Evolutionary conservation across 2,329 filamentous ascomycete genomes (phyloP).

Genomic region (Ophiostoma novo-ulmi): DNA sequence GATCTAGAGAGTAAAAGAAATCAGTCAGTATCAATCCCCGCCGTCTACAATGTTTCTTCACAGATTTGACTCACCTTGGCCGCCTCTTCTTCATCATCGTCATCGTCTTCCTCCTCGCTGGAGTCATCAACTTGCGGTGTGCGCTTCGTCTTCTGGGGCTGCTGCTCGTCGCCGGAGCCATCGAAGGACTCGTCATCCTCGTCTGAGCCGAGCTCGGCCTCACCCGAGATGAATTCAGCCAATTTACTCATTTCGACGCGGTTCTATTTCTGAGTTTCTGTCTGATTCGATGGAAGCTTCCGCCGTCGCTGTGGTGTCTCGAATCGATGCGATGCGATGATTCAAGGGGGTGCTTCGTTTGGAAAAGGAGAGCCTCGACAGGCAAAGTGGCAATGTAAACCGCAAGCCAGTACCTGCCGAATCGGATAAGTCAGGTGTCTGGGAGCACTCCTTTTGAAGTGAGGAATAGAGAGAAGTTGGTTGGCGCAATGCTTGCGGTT

Average conservation of each 20-base stretch:
- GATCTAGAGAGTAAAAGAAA: conserved; percentile 49
- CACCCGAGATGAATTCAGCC: conserved; percentile 74
- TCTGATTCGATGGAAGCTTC: conserved; percentile 9
- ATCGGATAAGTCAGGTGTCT: not conserved
- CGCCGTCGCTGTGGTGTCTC: not conserved
- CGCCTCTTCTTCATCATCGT: conserved; percentile 83
- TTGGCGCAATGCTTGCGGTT: conserved; percentile 16
- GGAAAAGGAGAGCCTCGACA: conserved; percentile 12
- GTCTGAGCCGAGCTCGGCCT: conserved; percentile 80
- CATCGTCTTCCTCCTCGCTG: conserved; percentile 86
- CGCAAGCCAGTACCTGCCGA: conserved; percentile 9
- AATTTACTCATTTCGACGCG: conserved; percentile 56
- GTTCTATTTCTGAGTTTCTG: not conserved
- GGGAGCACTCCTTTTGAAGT: not conserved
- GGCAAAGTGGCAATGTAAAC: not conserved
- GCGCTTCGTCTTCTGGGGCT: conserved; percentile 42
- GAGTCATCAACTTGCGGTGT: conserved; percentile 65
- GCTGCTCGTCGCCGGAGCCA: conserved; percentile 73
- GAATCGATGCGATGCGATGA: not conserved
- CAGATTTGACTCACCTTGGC: conserved; percentile 52
- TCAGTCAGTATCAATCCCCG: conserved; percentile 19
- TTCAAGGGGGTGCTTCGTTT: not conserved
- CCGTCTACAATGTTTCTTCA: not conserved
- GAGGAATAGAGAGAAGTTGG: conserved; percentile 2
- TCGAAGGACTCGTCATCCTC: conserved; percentile 80